Percentiles rank a stretch among this genome's conserved stretches.
phyloP scores from a whole-genome alignment of 2,329 filamentous ascomycete genomes.

The Trichoderma atrobrunneum region DNA sequence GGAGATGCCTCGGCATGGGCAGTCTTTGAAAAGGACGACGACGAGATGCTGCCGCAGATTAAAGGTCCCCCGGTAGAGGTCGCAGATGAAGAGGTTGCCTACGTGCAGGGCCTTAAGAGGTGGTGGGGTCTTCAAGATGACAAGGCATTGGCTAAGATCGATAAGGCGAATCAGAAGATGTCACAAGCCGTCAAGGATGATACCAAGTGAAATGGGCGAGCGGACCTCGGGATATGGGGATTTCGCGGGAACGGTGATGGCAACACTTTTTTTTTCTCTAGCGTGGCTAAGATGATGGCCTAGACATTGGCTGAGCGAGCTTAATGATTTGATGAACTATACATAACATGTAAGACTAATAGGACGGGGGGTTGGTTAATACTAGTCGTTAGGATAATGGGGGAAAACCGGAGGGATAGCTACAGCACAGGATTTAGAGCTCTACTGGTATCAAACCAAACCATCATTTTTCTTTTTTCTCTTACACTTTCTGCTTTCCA shows the following conservation, averaged over 20 bases:
- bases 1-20: constrained; percentile 60
- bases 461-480: background rate
- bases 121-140: constrained; percentile 51
- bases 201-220: constrained; percentile 17
- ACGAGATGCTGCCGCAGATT: constrained; percentile 48
- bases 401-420: background rate
- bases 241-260: background rate
- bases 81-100: constrained; percentile 46
- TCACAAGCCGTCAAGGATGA: constrained; percentile 30
- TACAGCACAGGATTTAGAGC: background rate
- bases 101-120: constrained; percentile 47
- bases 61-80: constrained; percentile 60
- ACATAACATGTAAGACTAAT: constrained; percentile 2
- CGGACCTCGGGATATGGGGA: background rate
- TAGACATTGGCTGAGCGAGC: background rate
- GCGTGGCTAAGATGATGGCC: background rate
- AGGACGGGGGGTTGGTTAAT: background rate
- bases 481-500: background rate
- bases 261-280: background rate
- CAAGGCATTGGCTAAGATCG: constrained; percentile 45
- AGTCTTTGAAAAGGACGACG: constrained; percentile 51
- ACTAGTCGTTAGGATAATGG: background rate
- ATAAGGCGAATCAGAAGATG: constrained; percentile 43
- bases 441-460: background rate
- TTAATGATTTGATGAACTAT: constrained; percentile 10